phyloP scores from a whole-genome alignment of 1,139 yeast genomes.

The Magnusiomyces suaveolens region DNA sequence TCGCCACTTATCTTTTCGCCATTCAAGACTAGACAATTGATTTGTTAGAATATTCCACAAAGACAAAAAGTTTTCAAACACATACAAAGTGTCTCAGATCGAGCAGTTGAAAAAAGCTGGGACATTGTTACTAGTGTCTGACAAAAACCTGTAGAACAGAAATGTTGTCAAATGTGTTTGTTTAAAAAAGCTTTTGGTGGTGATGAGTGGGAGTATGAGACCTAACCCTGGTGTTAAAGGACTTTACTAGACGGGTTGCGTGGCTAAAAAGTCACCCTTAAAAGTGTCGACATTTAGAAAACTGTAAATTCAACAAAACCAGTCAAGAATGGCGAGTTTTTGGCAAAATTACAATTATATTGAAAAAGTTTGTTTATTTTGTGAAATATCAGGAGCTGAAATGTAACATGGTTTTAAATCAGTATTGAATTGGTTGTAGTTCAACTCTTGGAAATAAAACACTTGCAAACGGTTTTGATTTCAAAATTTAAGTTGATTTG shows the following conservation, averaged over 20 bases:
- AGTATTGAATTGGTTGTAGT: not conserved
- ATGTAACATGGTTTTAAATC: no score
- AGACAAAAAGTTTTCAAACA: conserved; percentile 13
- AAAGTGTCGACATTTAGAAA: no score
- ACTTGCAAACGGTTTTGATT: no score
- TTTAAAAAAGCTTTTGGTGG: not conserved
- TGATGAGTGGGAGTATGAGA: not conserved
- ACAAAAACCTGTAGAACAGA: not conserved
- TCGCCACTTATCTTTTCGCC: conserved; percentile 96
- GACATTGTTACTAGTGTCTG: conserved; percentile 34
- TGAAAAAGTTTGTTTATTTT: no score
- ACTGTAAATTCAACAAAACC: no score
- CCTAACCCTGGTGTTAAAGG: not conserved
- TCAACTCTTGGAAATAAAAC: not conserved
- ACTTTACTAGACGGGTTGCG: not conserved
- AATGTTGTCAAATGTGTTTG: not conserved
- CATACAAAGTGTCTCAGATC: conserved; percentile 76
- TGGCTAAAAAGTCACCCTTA: not conserved
- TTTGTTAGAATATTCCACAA: conserved; percentile 5
- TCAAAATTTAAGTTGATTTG: no score
- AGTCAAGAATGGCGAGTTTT: no score
- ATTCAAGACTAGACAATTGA: conserved; percentile 48
- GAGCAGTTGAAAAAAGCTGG: conserved; percentile 54
- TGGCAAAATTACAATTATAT: no score
- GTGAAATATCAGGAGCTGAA: no score